Base-by-base conservation (phyloP, 2,329 filamentous ascomycete genomes). In the Periconia sp. region DNA sequence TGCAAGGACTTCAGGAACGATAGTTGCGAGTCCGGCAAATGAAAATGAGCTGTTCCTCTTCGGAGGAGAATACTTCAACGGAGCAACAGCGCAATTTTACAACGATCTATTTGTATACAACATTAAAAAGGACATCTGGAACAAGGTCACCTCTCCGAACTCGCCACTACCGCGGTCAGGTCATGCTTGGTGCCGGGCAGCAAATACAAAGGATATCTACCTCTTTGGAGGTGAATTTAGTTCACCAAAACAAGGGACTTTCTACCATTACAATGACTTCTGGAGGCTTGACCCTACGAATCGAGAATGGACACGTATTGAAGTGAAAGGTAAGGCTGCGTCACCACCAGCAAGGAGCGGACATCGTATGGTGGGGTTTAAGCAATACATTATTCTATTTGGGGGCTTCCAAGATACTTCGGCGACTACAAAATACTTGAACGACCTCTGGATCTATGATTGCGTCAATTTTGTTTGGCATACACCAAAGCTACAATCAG, bases 221-320 rank as follows among this genome's bases (percentile, higher is more conserved):
- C 75, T 99, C 12, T 97, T 97, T 63, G 94, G 94, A 52, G 94
- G 92, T 48, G 94, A 99, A 72, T 99, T 99, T 70, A 95, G 89
- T 44, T 92, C 87, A 19, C 94, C 94, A 2, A 97, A 96, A 68
- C 94, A 97, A 72, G 94, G 94, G 4, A 97, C 92, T 0, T 99
- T 99, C 64, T 96, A 99, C 70, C 94, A 99, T 72, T 99, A 99
- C 75, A 96, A 95, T 63, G 94, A 97, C 73, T 97, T 99, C 69
- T 99, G 94, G 92, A 81, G 87, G 36, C 80, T 97, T 30, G 92
- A 97, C 64, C 88, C 92, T 0, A 81, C 80, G 7, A 85, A 83
- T 6, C 81, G 91, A 59, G 94, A 99, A 74, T 99, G 94, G 94
- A 88, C 84, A 43, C 87, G 92, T 48, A 78, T 99, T 23, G 94